Evolutionary conservation across 2,329 filamentous ascomycete genomes (phyloP), one percentile per base, ranked within the genome.

Genomic region (Alternaria atra): DNA sequence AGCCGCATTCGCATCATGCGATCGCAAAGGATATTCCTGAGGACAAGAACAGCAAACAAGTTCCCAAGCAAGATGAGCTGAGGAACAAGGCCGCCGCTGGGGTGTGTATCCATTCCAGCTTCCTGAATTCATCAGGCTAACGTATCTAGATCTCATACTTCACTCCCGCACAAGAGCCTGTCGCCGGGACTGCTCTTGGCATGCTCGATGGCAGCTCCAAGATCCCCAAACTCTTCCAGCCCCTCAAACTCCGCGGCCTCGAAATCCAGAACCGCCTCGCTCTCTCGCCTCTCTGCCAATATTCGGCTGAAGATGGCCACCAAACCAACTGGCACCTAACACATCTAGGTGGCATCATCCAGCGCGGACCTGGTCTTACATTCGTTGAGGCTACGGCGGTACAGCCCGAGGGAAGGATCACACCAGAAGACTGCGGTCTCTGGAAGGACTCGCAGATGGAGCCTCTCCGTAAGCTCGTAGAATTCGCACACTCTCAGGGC

Each of bases 381-480:
- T 87, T 93, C 61, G 84, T 94, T 58, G 94, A 97, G 81, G 92
- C 93, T 27, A 93, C 91, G 0, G 84, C 89, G 32, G 91, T 97
- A 0, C 83, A 87, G 9, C 80, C 91, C 6, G 88, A 94, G 68
- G 93, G 93, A 29, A 87, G 94, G 56, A 97, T 97, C 81, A 91
- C 91, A 0, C 92, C 93, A 1, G 84, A 94, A 76, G 91, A 94
- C 75, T 80, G 83, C 12, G 93, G 94, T 0, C 80, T 97, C 7
- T 97, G 93, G 94, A 84, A 90, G 64, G 94, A 97, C 77, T 88
- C 85, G 34, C 94, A 97, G 77, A 90, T 94, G 61, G 89, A 85
- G 64, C 89, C 89, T 0, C 80, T 96, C 59, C 86, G 85, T 73
- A 85, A 86, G 60, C 85, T 94, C 46, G 87, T 89, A 35, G 91